Base-by-base conservation (phyloP, 805 yeast genomes). In the Cyberlindnera samutprakarnensis region DNA sequence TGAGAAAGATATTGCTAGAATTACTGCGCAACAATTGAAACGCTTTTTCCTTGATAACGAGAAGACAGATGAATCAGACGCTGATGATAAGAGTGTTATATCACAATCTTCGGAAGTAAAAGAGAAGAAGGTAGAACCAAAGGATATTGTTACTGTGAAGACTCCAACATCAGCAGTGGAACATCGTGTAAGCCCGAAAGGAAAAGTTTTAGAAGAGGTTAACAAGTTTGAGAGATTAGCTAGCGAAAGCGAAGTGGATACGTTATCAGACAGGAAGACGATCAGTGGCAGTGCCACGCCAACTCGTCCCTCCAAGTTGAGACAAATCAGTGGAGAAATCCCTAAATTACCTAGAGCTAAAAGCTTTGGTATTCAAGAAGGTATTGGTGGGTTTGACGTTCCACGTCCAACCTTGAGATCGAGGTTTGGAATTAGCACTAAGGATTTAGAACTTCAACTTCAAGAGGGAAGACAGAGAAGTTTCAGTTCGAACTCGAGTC, bases 1-100 rank as follows among this genome's bases (percentile, higher is more conserved):
- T 7, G 97, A 92, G 54, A 84, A 79, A 47, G 98, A 92, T 66
- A 83, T 92, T 43, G 78, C 94, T 5, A 68, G 85, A 41, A 83
- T 92, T 27, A 88, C 98, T 2, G 82, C 95, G 4, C 78, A 79
- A 45, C 97, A 90, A 51, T 61, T 90, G 47, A 75, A 78, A 38
- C 81, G 78, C 43, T 66, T 88, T 30, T 77, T 90, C 43, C 57
- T 72, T 47, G 87, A 77, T 34, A 68, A 66, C 35, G 56, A 63
- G 25, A 52, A 19, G 21, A 19, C 21, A 27, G 33, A 31, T 33
- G 44, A 31, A 27, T 47, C 41, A 11, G 48, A 38, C 19, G 37
- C 30, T n/a, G 33, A 23, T 12, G 14, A 28, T 13, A 29, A 25
- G 15, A 21, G 25, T 20, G 28, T 28, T 5, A 10, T 21, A 6